Evolutionary conservation across 2,329 filamentous ascomycete species (phyloP), one percentile per base, ranked within the genome.

Genomic region (Ophiostoma himal-ulmi): DNA sequence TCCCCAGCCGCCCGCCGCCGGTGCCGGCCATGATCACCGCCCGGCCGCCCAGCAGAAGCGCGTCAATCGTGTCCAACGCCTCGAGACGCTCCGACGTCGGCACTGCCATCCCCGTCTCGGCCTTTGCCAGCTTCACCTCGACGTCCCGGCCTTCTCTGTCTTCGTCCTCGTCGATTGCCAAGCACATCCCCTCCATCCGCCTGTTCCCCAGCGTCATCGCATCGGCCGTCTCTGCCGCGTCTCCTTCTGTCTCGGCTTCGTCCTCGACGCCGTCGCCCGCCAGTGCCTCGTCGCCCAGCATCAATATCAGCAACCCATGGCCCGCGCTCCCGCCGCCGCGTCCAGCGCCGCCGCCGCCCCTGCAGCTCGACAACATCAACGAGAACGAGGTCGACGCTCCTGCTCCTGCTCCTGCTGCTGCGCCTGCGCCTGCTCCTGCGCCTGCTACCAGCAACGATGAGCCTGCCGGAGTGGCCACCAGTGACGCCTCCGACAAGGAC

Each of bases 111-210:
- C 60, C 60, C n/a, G 60, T 65, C 6, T 36, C 60, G 7, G 36
- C 30, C 30, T 65, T 65, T 39, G 17, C 60, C 14, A 39, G 17
- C 30, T 62, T 62, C 8, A 8, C 57, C 5, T 10, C 52, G 20
- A 3, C 52, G n/a, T 10, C 52, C 4, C 20, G 14, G 22, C 68
- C 36, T 64, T 39, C 34, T 60, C 67, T 37, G 3, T 52, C 52
- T 2, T n/a, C 64, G 22, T 44, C 34, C 39, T 41, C 30, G 11
- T 13, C 30, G 3, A 39, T 52, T 22, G 8, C 26, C 6, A 69
- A 70, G n/a, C 70, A 69, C 54, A 68, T 69, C 5, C 71, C 71
- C 8, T 68, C 71, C 6, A 72, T 72, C 22, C 71, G 71, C 17
- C 69, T 72, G n/a, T 72, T 72, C 34, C 71, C 71, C 37, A 72